Base-by-base conservation (phyloP, 2,329 filamentous ascomycete species). In the Microsporum canis region DNA sequence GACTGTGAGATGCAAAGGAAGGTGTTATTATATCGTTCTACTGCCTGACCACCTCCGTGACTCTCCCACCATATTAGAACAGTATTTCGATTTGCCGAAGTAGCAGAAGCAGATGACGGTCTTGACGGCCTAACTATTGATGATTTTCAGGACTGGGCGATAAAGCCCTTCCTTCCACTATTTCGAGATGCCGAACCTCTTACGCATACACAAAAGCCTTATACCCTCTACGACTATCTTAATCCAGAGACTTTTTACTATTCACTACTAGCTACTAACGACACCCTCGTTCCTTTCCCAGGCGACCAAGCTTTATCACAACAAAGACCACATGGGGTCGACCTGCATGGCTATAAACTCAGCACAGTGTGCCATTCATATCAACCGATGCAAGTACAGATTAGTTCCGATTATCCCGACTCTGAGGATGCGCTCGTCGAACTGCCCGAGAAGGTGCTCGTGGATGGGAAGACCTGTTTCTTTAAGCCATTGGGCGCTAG, bases 401-500 rank as follows among this genome's bases (percentile, higher is more conserved):
- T 61, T 31, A 57, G 59, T 31, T 27, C 33, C 51, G 59, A 43
- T 47, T 17, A 36, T 33, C 59, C 59, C n/a, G 14, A 23, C 41
- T 45, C 41, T 45, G 38, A 57, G 43, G 51, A 36, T 36, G 17
- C 17, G 12, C 33, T 31, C 38, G 29, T 57, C 27, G 39, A 61
- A 36, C 14, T 39, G 5, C 45, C 49, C 3, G 45, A 61, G 49
- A 61, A 57, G 41, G 59, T 61, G 53, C 59, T 61, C 36, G 59
- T 57, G 51, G 59, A 61, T 36, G 49, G 51, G 59, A n/a, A 47
- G 39, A 57, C 51, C 55, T 61, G 59, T 38, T 61, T 57, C 38
- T 47, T 61, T 36, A 61, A 61, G 39, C 59, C 10, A 23, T 57
- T n/a, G 17, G 51, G 51, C 51, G 51, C 51, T n/a, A 36, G 59